Evolutionary conservation across 176 grass and related monocot genomes (phyloP), one percentile per base, ranked within the genome.

Genomic region (Avena eriantha): DNA sequence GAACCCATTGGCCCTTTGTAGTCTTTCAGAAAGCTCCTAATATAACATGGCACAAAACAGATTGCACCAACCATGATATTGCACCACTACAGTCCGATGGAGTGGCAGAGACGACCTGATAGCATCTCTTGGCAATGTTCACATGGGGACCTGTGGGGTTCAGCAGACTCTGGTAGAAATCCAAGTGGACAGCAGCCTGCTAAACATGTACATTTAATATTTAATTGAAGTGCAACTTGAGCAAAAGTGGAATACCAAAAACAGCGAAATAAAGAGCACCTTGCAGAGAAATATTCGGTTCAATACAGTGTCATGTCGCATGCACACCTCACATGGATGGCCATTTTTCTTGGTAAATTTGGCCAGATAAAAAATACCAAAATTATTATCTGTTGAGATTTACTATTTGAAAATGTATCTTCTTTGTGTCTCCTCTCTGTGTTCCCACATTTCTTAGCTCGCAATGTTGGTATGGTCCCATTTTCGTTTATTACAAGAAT

Each of bases 261-360:
- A 53, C 21, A 60, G 24, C 31, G 41, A 76, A 39, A 80, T 65
- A 59, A 10, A 34, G 69, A 85, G 19, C 76, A 92, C 94, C 94
- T 99, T 99, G 92, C 97, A 99, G 86, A 94, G 71, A 83, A 96
- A 99, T 82, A 99, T 91, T 39, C 94, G 86, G 68, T 96, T 99
- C 85, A 99, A 67, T 79, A 96, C 80, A 36, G 89, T 96, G 64
- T 96, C 97, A 73, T 64, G 82, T 51, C 94, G 81, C 87, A 92
- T 91, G 68, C 97, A 99, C 54, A 99, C 80, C 90, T 94, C 97
- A 90, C 97, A 99, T 1, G 66, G 91, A 54, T 91, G 80, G 69
- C 85, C 76, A 85, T 89, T 96, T 84, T 99, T 95, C 86, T 94
- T 96, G 18, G 90, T 91, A 80, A 96, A 89, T 78, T 96, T 95